Conservation (phyloP, 2,329 filamentous ascomycete genomes). For the Samsoniella hepiali region DNA sequence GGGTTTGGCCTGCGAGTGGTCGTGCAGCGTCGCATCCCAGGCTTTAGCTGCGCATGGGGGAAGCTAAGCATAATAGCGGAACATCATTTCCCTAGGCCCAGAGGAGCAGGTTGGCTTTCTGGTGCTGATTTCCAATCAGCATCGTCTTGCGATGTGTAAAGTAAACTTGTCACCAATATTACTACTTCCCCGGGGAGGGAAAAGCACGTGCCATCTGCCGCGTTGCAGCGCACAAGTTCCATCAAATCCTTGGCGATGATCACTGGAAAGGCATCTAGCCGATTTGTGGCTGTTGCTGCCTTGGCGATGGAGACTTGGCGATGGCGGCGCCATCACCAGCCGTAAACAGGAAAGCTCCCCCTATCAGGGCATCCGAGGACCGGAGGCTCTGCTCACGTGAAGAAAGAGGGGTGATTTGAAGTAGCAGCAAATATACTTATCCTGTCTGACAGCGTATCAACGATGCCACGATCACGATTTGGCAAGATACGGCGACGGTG, state of each 20-base stretch:
- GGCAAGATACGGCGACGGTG: neutral
- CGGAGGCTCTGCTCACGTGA: too few relatives aligned
- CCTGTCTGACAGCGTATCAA: too few relatives aligned
- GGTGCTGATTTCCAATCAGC: neutral
- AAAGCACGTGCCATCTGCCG: neutral
- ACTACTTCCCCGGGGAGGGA: neutral
- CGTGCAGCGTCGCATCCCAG: neutral
- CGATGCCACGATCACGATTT: neutral
- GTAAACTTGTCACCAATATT: neutral
- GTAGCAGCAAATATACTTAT: too few relatives aligned
- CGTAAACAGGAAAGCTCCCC: neutral
- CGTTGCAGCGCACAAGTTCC: neutral
- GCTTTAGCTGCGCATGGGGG: neutral
- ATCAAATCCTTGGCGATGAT: neutral
- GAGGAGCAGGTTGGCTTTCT: conserved; percentile 8
- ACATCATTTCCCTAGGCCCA: neutral
- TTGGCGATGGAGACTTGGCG: conserved; percentile 11
- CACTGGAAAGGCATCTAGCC: neutral
- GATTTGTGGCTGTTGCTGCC: conserved; percentile 10
- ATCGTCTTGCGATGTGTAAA: neutral
- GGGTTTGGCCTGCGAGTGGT: neutral
- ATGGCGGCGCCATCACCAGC: neutral
- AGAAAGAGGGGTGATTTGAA: too few relatives aligned
- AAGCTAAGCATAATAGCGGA: neutral
- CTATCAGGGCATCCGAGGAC: neutral